A percentile compares a stretch with the other conserved stretches of the same genome.
Conservation (phyloP, 2,329 filamentous ascomycete genomes). For the Incumbomyces lentus region DNA sequence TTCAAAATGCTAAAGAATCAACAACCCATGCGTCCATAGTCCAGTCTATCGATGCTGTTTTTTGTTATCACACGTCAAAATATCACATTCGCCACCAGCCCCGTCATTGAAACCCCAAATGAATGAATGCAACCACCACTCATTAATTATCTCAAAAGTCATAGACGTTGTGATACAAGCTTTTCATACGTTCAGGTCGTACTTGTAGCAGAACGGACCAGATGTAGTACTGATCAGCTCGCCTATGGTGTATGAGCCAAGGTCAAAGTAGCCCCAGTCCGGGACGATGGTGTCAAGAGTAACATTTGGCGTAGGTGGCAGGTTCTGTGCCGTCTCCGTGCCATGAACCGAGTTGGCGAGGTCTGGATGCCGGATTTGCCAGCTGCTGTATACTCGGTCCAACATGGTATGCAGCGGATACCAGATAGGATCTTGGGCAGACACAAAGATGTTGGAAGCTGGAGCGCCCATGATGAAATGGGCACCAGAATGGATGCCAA, state of each 20-base stretch:
- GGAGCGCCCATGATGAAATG: slow-evolving; percentile 21
- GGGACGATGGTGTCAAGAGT: slow-evolving; percentile 18
- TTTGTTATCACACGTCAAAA: too few species aligned
- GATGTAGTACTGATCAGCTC: slow-evolving; percentile 20
- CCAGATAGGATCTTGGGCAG: slow-evolving; percentile 20
- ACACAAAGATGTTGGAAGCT: slow-evolving; percentile 19
- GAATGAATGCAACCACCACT: too few species aligned
- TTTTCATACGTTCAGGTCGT: slow-evolving; percentile 16
- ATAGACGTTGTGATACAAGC: not conserved
- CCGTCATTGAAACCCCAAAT: too few species aligned
- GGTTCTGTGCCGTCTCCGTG: slow-evolving; percentile 19
- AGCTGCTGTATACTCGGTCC: slow-evolving; percentile 20
- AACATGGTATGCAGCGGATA: slow-evolving; percentile 20
- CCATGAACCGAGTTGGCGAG: slow-evolving; percentile 12
- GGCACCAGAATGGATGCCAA: slow-evolving; percentile 21
- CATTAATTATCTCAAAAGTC: not conserved
- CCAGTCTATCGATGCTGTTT: too few species aligned
- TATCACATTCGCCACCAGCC: too few species aligned
- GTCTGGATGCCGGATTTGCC: slow-evolving; percentile 20
- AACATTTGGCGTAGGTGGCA: slow-evolving; percentile 19
- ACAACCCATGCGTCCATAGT: too few species aligned
- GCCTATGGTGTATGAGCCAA: slow-evolving; percentile 9
- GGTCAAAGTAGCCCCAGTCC: slow-evolving; percentile 17
- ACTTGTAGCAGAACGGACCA: slow-evolving; percentile 22
- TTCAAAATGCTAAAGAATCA: too few species aligned